These are phyloP conservation scores for Prunus kanzakura DNA, from an alignment of 306 rosid genomes.

Conservation along the genomic window DNA sequence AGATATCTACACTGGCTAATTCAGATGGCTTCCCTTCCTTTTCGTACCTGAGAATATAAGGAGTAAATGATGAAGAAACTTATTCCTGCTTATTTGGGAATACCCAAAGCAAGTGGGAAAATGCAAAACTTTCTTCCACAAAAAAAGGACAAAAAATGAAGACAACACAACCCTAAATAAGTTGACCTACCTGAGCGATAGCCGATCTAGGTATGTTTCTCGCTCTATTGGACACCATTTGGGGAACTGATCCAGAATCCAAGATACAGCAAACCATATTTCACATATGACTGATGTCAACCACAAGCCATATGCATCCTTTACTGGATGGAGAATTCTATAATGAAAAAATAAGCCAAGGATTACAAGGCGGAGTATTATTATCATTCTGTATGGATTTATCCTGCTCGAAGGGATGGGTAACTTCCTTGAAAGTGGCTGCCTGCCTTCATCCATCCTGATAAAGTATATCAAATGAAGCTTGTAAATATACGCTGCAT, in stretches of 20 bases:
- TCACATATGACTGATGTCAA: slow-evolving; percentile 95
- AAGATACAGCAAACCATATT: slow-evolving; percentile 95
- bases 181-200: slow-evolving; percentile 65
- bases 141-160: neutral
- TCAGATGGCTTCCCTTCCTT: slow-evolving; percentile 95
- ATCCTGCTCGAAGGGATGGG: slow-evolving; percentile 93
- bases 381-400: slow-evolving; percentile 90
- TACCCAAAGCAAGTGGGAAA: neutral
- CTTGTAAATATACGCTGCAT: neutral
- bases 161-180: neutral
- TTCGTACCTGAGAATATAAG: slow-evolving; percentile 70
- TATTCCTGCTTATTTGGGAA: neutral
- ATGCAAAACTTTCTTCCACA: neutral
- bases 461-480: slow-evolving; percentile 16
- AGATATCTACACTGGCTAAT: slow-evolving; percentile 63
- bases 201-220: slow-evolving; percentile 96
- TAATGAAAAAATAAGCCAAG: slow-evolving; percentile 85
- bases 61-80: slow-evolving; percentile 19
- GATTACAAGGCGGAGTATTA: slow-evolving; percentile 73
- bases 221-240: slow-evolving; percentile 88
- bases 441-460: slow-evolving; percentile 99
- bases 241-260: slow-evolving; percentile 98
- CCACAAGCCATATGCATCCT: slow-evolving; percentile 94
- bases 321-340: slow-evolving; percentile 91
- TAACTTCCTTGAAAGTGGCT: slow-evolving; percentile 85